Base-by-base conservation (phyloP, 208 protist species). In the Acanthamoeba divionensis region DNA sequence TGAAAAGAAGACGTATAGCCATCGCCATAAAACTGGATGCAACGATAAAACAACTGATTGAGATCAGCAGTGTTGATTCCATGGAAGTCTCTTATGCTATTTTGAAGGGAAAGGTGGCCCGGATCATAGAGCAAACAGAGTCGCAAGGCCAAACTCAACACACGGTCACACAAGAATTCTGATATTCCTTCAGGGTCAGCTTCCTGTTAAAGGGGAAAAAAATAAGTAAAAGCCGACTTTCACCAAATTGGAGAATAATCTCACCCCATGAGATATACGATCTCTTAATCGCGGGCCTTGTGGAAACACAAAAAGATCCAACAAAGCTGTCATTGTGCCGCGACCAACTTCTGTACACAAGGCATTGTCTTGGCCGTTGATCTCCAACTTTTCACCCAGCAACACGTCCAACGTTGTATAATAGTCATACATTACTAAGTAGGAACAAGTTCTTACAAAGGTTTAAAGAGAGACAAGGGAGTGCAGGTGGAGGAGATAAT, bases 181-280 rank as follows among this genome's bases (percentile, higher is more conserved):
- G 75, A 85, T 13, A 85, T 85, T 13, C 50, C 75, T 9, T 6
- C 29, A 7, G 75, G 75, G 45, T 85, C 48, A n/a, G 52, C 52
- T 63, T 85, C 75, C 75, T 85, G 48, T 8, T 54, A 33, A 24
- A 54, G n/a, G n/a, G 12, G 21, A 52, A 15, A 9, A 9, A 45
- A n/a, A 8, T 29, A 45, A 18, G 67, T 52, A 2, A 6, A 26
- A 45, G 33, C 2, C 9, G 12, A 7, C 33, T 15, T n/a, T 80
- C 6, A 29, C 10, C 29, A 12, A 48, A 55, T 18, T 7, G 12
- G 26, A 31, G 45, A 3, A 80, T 80, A 29, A 48, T 7, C 31
- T 13, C 65, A 85, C 75, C 18, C 75, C 75, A 63, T 85, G 75
- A 7, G 75, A 85, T 33, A 85, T 85, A 29, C 75, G 75, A 33